These are phyloP conservation scores for Micractinium sp. DNA, from an alignment of 139 green algal species.

Conservation along the genomic window DNA sequence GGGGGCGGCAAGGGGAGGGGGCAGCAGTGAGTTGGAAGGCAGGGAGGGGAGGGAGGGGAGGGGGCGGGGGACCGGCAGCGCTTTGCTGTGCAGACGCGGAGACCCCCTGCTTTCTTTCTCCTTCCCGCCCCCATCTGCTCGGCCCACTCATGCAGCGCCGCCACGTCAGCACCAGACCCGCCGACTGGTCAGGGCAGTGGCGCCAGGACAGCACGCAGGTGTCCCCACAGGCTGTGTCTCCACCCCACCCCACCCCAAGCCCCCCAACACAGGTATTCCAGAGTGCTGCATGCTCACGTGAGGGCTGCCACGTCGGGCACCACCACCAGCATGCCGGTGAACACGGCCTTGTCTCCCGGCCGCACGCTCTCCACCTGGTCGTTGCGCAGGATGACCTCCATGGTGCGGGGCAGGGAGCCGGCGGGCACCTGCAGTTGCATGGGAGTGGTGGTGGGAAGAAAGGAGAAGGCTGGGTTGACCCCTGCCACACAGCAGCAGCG, in stretches of 20 bases:
- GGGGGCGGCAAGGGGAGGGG: not conserved
- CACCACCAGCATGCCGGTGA: conserved; percentile 93
- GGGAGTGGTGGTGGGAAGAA: not conserved
- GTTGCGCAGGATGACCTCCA: conserved; percentile 96
- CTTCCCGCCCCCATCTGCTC: no score
- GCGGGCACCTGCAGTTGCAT: conserved; percentile 81
- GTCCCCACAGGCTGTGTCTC: no score
- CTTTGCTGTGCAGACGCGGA: no score
- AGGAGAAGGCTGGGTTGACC: no score
- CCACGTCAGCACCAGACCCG: no score
- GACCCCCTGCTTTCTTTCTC: no score
- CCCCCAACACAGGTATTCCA: no score
- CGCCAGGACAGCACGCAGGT: no score
- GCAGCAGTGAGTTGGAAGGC: not conserved
- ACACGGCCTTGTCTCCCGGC: conserved; percentile 94
- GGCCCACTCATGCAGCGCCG: no score
- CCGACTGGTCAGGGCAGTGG: no score
- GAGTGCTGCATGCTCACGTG: conserved; percentile 29
- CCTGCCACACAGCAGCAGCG: not conserved
- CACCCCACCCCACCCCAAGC: not conserved
- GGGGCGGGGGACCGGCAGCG: not conserved
- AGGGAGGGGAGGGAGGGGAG: not conserved
- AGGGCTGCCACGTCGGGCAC: conserved; percentile 92
- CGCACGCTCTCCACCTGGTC: conserved; percentile 87
- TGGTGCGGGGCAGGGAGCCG: conserved; percentile 91